Base-by-base conservation (phyloP, 2,329 filamentous ascomycete genomes). In the Aschersonia sp. region DNA sequence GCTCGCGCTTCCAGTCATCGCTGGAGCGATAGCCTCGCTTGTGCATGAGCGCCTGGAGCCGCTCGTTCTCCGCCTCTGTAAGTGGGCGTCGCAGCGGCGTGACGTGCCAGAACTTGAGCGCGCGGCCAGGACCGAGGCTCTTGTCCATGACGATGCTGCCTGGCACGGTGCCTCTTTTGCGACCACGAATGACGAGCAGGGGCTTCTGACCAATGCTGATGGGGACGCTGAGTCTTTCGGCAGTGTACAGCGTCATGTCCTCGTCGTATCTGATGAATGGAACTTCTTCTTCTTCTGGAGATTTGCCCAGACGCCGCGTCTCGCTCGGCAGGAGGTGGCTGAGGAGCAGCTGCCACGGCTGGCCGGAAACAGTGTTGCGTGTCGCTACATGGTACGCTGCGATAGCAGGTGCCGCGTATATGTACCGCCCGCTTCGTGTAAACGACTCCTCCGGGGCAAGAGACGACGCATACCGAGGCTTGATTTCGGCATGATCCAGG, bases 21-120 rank as follows among this genome's bases (percentile, higher is more conserved):
- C 42, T 44, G 9, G n/a, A 9, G 11, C 42, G 42, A 44, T 44
- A 44, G 10, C 42, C 42, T n/a, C 42, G 42, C 30, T 32, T 44
- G 30, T 44, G 42, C 42, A 44, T 44, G 10, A 44, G 42, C n/a
- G 42, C 42, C 42, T 44, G 42, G 9, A 44, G n/a, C 42, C 42
- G 29, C 14, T 5, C 22, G 5, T 12, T 44, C 30, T 44, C 42
- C 6, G 42, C 42, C 42, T 44, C 14, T 29, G 42, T 44, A n/a
- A 44, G 31, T 3, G 42, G 12, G 42, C 30, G 42, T 30, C 30
- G 29, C 10, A 44, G 10, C 7, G 42, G 42, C 29, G 31, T 10
- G 9, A 44, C 31, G 14, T 44, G 42, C 14, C 14, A 44, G 31
- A 44, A 44, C 42, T 44, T 44, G 42, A 22, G 30, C 30, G 42